Conservation (phyloP, 2,329 filamentous ascomycete genomes). For the Cordyceps javanica region DNA sequence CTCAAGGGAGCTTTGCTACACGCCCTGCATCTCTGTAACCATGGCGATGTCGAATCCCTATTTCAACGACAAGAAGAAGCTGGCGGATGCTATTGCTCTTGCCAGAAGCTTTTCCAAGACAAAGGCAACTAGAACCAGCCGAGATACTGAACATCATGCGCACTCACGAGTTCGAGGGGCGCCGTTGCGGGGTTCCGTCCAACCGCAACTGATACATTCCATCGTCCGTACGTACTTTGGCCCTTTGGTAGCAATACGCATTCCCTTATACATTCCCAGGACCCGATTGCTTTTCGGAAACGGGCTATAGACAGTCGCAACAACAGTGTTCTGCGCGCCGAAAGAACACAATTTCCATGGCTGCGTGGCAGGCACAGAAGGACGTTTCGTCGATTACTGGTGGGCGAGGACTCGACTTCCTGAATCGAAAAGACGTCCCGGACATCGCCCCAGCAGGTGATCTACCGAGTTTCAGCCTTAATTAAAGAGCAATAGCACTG, state of each 20-base stretch:
- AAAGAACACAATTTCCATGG: not conserved
- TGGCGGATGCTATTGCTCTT: slow-evolving; percentile 9
- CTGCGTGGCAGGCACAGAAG: not conserved
- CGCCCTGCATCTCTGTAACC: no score
- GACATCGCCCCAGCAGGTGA: not conserved
- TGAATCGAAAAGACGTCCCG: not conserved
- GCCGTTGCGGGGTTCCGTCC: not conserved
- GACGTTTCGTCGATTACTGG: not conserved
- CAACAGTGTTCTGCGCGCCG: not conserved
- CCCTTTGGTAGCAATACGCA: no score
- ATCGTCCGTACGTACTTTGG: not conserved
- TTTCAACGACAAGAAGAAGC: slow-evolving; percentile 1
- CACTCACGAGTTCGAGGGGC: not conserved
- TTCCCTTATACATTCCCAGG: not conserved
- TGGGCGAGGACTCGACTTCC: slow-evolving; percentile 1
- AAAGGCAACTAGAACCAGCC: not conserved
- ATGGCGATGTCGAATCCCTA: not conserved
- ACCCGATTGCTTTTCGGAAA: not conserved
- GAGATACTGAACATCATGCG: not conserved
- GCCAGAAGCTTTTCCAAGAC: slow-evolving; percentile 12
- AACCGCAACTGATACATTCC: not conserved
- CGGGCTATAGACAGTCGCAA: not conserved
- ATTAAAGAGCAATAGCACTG: no score
- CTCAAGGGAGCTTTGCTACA: no score
- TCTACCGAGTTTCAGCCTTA: not conserved